Conservation (phyloP, 2,329 filamentous ascomycete genomes). For the Fusarium chlamydosporum region DNA sequence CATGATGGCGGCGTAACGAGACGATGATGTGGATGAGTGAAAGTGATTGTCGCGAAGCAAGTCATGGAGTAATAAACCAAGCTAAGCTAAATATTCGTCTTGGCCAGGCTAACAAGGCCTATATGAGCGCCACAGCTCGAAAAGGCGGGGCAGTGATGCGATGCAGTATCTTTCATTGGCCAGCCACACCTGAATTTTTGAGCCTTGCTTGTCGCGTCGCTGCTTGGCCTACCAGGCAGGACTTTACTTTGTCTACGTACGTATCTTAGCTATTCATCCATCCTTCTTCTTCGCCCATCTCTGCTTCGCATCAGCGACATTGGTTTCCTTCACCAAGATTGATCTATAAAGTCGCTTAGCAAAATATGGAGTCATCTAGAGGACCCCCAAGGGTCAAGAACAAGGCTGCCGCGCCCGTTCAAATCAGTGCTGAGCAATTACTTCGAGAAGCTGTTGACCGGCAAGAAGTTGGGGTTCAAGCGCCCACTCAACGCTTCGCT, state of each 20-base stretch:
- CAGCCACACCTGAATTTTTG: constrained; percentile 47
- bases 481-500: constrained; percentile 93
- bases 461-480: constrained; percentile 88
- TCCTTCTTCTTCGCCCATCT: constrained; percentile 8
- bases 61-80: constrained; percentile 16
- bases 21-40: constrained; percentile 19
- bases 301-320: constrained; percentile 1
- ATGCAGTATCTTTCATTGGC: constrained; percentile 4
- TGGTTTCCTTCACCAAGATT: not conserved
- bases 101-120: constrained; percentile 49
- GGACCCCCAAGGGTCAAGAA: constrained; percentile 98
- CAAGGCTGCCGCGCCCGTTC: constrained; percentile 90
- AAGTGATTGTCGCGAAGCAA: constrained; percentile 35
- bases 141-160: constrained; percentile 1
- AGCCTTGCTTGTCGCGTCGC: constrained; percentile 46
- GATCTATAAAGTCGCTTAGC: constrained; percentile 7
- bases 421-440: constrained; percentile 97
- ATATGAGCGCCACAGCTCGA: constrained; percentile 43
- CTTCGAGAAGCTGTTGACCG: constrained; percentile 97
- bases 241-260: constrained; percentile 25
- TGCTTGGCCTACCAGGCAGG: not conserved
- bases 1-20: constrained; percentile 66
- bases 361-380: constrained; percentile 86
- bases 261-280: not conserved
- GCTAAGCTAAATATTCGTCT: constrained; percentile 42